Evolutionary conservation across 768 basidiomycete genomes (phyloP).

Genomic region (Gymnopilus junonius): DNA sequence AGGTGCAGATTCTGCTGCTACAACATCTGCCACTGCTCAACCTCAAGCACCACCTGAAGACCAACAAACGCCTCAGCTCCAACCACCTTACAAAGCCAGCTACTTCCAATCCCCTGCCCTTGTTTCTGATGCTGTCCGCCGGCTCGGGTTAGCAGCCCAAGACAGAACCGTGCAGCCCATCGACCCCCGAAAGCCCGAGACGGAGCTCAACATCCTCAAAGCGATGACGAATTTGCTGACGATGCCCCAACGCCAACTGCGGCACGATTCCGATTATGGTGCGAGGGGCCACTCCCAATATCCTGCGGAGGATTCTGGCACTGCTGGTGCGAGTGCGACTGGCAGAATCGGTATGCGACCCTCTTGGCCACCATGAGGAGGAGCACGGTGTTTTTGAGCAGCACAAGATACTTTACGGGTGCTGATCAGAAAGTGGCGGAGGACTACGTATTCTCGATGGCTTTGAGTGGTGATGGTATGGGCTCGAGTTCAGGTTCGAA

Average conservation of each 20-base stretch:
- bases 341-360: slow-evolving; percentile 41
- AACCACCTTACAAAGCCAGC: slow-evolving; percentile 33
- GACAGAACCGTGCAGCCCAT: slow-evolving; percentile 49
- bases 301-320: neutral
- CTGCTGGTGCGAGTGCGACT: neutral
- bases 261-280: slow-evolving; percentile 44
- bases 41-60: slow-evolving; percentile 20
- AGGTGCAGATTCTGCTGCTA: neutral
- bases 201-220: slow-evolving; percentile 64
- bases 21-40: slow-evolving; percentile 6
- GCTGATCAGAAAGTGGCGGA: slow-evolving; percentile 60
- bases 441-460: slow-evolving; percentile 58
- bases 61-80: slow-evolving; percentile 17
- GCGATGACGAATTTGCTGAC: slow-evolving; percentile 81
- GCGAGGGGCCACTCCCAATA: slow-evolving; percentile 39
- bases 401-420: slow-evolving; percentile 52
- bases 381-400: slow-evolving; percentile 64
- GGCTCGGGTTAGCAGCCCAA: slow-evolving; percentile 62
- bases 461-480: neutral
- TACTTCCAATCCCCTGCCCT: slow-evolving; percentile 67
- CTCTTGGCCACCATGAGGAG: slow-evolving; percentile 45
- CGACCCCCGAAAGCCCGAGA: slow-evolving; percentile 48
- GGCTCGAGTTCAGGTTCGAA: slow-evolving; percentile 19
- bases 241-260: slow-evolving; percentile 51
- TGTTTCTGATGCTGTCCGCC: slow-evolving; percentile 74